Base-by-base conservation (phyloP, 768 basidiomycete genomes). In the Leccinellum albellum region DNA sequence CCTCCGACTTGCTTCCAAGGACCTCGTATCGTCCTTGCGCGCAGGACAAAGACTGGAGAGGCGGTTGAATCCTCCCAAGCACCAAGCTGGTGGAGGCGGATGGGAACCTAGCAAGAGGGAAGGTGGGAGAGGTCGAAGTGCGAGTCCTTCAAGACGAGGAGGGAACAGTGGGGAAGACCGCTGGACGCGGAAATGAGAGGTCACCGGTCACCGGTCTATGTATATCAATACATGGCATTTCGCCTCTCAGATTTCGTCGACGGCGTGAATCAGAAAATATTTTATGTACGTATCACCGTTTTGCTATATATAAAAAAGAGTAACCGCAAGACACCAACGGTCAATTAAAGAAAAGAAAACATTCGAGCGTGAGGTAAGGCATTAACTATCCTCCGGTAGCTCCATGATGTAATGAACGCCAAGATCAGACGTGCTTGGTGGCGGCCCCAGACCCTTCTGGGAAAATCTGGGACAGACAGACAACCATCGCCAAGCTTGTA, bases 11-110 rank as follows among this genome's bases (percentile, higher is more conserved):
- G 91, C 95, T 5, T 90, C 93, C 29, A 86, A 88, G 68, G 86
- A 91, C 12, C 82, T 97, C 13, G 89, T 92, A 3, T 83, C 82
- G 45, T 84, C 88, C 8, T 76, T 98, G 53, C 83, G 85, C 17
- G 86, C 84, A 45, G 91, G 92, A 14, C 95, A 98, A 70, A 81
- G 89, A 42, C 64, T 97, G 32, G 93, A 94, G 63, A 79, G 93
- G 53, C 84, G 88, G 56, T 66, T 90, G 47, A 80, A 94, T 65
- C 91, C 90, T 7, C 64, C 75, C 13, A 86, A 86, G 66, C 76
- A 70, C 10, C 82, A 82, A 32, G 79, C 76, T 3, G 88, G 87
- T 9, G 88, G 82, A 13, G 91, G 86, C 15, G 89, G 91, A 26
- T 94, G 92, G 92, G 90, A 92, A 64, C 92, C 92, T 12, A 74